Evolutionary conservation across 2,329 filamentous ascomycete genomes (phyloP).

Genomic region (Colletotrichum sp.): DNA sequence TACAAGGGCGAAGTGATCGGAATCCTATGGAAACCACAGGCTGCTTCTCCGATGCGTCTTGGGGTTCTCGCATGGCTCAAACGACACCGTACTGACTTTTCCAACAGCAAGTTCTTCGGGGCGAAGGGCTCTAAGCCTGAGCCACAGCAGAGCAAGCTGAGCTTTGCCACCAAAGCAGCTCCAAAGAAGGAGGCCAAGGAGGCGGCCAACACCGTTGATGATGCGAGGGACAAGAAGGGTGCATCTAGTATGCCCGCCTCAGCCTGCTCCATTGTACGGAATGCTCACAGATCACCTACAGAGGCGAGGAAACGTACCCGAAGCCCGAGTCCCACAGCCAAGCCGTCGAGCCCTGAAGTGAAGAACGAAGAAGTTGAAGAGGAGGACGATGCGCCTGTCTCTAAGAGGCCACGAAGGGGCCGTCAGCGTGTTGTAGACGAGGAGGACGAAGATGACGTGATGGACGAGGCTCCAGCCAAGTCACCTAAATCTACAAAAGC

Average conservation of each 20-base stretch:
- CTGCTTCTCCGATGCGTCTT: not conserved
- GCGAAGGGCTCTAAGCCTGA: slow-evolving; percentile 62
- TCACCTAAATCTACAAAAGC: slow-evolving; percentile 22
- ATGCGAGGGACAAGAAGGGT: slow-evolving; percentile 42
- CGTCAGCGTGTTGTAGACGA: slow-evolving; percentile 48
- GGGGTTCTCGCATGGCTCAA: not conserved
- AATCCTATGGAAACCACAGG: not conserved
- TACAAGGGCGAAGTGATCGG: slow-evolving; percentile 22
- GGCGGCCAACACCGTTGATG: slow-evolving; percentile 30
- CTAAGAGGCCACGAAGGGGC: slow-evolving; percentile 59
- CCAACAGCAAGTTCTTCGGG: slow-evolving; percentile 82
- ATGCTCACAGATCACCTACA: slow-evolving; percentile 16
- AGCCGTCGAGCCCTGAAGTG: slow-evolving; percentile 25
- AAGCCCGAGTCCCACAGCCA: slow-evolving; percentile 23
- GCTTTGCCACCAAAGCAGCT: slow-evolving; percentile 68
- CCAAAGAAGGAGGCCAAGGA: slow-evolving; percentile 37
- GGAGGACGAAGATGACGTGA: slow-evolving; percentile 55
- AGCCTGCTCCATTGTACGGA: not conserved
- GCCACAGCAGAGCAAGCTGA: slow-evolving; percentile 78
- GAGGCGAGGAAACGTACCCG: slow-evolving; percentile 54
- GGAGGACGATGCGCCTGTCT: slow-evolving; percentile 63
- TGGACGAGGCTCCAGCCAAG: slow-evolving; percentile 35
- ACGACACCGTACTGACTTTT: not conserved
- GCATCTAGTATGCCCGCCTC: slow-evolving; percentile 15
- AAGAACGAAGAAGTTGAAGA: slow-evolving; percentile 45